Percentiles rank a stretch among this genome's conserved stretches.
Conservation (phyloP, 2,329 filamentous ascomycete species). For the Xylaria sp. region DNA sequence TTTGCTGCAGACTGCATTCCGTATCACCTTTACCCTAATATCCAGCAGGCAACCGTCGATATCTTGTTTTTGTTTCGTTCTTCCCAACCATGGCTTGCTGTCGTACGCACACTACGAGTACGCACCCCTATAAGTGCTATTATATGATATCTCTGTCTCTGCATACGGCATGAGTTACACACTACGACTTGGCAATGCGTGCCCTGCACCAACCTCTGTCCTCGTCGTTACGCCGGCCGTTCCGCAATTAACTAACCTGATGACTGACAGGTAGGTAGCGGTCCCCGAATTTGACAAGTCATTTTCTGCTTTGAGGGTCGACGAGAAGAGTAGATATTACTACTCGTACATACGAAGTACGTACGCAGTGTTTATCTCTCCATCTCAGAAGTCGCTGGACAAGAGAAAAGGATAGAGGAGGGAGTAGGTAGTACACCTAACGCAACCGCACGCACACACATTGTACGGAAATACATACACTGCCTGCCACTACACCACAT, state of each 20-base stretch:
- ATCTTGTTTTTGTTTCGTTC: neutral
- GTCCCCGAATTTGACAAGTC: neutral
- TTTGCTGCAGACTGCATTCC: neutral
- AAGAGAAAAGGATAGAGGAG: neutral
- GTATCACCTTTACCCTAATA: neutral
- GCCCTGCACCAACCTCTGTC: neutral
- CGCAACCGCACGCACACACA: neutral
- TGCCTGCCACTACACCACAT: neutral
- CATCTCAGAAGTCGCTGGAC: neutral
- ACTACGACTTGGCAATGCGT: neutral
- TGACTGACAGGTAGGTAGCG: neutral
- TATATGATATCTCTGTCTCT: neutral
- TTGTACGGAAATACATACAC: neutral
- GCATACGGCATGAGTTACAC: neutral
- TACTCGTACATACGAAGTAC: neutral
- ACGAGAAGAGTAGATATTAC: neutral
- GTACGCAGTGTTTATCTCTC: neutral
- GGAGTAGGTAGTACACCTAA: no score
- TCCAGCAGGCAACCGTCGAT: neutral
- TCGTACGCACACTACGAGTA: neutral
- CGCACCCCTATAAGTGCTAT: neutral
- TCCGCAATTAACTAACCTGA: neutral
- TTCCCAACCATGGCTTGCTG: neutral
- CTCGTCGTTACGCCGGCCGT: neutral
- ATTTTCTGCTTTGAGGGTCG: neutral